Base-by-base conservation (phyloP, 352 stramenopile species). In the Lagenidium sp. region DNA sequence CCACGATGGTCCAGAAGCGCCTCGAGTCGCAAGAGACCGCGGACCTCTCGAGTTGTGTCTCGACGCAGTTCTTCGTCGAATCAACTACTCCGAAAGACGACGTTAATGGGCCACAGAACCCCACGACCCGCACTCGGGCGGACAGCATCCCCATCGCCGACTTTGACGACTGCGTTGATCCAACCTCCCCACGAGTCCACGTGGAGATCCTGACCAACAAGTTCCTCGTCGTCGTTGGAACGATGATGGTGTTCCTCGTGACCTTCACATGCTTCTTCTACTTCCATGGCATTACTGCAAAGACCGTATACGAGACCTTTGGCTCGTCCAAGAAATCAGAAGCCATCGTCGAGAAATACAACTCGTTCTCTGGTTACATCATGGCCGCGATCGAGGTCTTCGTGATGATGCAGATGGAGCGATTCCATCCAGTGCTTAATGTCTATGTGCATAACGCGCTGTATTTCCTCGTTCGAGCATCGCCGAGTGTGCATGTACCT, bases 371-470 rank as follows among this genome's bases (percentile, higher is more conserved):
- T 7, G 62, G 65, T 13, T 65, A 66, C 36, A 21, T 64, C 41
- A 59, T 78, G 50, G 65, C 59, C 16, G 49, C 71, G 21, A 43
- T 80, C 12, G 63, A 76, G 40, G 57, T 75, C 21, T 39, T 73
- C 15, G 18, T 74, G 10, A 59, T 52, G 6, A 48, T 61, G 36
- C 55, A 63, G 45, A 50, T 65, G 36, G 54, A 55, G 40, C 61
- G 59, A 13, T 56, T 80, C 36, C 41, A 67, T 24, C 57, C 67
- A 4, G 48, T 61, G 29, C 61, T 72, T 31, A 37, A 60, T 4
- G 62, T 77, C 15, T 77, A 72, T 44, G 41, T 80, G 3, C 59
- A 80, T 59, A 80, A 80, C 47, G 8, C 51, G 36, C 43, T 76
- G 7, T 76, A 50, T 53, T 62, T 72, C 52, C 24, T 64, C n/a